A percentile compares a stretch with the other conserved stretches of the same genome.
Evolutionary conservation across 768 basidiomycete genomes (phyloP).

Genomic region (Panaeolus cyanescens): DNA sequence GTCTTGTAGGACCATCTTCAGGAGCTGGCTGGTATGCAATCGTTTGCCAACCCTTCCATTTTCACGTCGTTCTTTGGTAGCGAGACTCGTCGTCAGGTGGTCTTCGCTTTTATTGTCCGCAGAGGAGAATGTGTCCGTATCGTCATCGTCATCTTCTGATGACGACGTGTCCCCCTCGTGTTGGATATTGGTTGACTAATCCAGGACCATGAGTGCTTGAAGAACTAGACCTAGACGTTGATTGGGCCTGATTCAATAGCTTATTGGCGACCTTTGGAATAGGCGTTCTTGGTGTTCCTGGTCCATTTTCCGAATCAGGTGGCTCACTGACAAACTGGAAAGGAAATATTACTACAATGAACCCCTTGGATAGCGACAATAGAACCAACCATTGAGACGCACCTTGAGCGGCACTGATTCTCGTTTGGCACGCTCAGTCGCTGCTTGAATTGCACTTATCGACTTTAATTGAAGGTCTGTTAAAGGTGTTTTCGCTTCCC

Average conservation of each 20-base stretch:
- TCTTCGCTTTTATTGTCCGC: slow-evolving; percentile 13
- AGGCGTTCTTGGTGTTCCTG: slow-evolving; percentile 15
- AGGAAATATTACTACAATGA: slow-evolving; percentile 9
- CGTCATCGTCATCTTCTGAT: slow-evolving; percentile 29
- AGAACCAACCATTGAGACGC: slow-evolving; percentile 10
- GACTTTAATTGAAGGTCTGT: slow-evolving; percentile 73
- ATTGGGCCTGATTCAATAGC: slow-evolving; percentile 11
- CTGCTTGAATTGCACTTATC: slow-evolving; percentile 60
- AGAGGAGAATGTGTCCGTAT: slow-evolving; percentile 6
- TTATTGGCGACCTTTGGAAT: slow-evolving; percentile 15
- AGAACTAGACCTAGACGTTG: slow-evolving; percentile 48
- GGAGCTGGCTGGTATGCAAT: slow-evolving; percentile 78
- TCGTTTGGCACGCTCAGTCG: slow-evolving; percentile 33
- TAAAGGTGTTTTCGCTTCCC: slow-evolving; percentile 84
- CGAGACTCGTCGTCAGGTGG: slow-evolving; percentile 40
- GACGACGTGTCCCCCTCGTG: slow-evolving; percentile 16
- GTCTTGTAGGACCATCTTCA: slow-evolving; percentile 92
- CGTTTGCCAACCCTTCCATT: slow-evolving; percentile 32
- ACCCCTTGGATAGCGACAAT: slow-evolving; percentile 2
- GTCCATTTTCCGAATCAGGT: slow-evolving; percentile 11
- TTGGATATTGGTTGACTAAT: slow-evolving; percentile 46
- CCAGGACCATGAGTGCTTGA: slow-evolving; percentile 94
- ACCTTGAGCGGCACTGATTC: slow-evolving; percentile 79
- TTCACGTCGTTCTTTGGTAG: slow-evolving; percentile 31
- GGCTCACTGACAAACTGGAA: slow-evolving; percentile 32